phyloP scores from a whole-genome alignment of 1,284 basidiomycete genomes.

The Moesziomyces aphidis region DNA sequence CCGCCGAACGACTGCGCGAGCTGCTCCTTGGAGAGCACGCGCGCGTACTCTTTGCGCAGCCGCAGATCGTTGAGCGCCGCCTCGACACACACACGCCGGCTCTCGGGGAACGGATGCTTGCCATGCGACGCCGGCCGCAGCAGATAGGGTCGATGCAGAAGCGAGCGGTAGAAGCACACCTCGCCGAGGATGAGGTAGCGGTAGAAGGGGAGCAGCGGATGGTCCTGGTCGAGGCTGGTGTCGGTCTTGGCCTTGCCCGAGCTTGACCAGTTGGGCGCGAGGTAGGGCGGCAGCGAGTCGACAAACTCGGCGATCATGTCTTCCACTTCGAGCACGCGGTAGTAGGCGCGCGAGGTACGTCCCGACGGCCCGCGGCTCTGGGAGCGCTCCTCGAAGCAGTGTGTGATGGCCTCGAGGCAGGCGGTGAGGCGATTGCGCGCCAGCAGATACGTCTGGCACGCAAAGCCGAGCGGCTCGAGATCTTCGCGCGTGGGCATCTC shows the following conservation, averaged over 20 bases:
- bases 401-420: constrained; percentile 44
- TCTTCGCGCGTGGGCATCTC: constrained; percentile 49
- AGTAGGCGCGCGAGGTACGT: constrained; percentile 39
- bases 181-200: constrained; percentile 46
- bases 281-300: constrained; percentile 44
- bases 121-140: constrained; percentile 36
- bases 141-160: constrained; percentile 46
- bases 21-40: constrained; percentile 34
- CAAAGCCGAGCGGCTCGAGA: constrained; percentile 44
- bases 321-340: constrained; percentile 45
- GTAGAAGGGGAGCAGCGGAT: constrained; percentile 47
- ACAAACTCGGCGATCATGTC: constrained; percentile 49
- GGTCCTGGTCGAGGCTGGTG: constrained; percentile 42
- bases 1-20: constrained; percentile 47
- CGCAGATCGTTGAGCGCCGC: constrained; percentile 49
- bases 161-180: constrained; percentile 48
- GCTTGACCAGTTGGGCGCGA: constrained; percentile 38
- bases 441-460: constrained; percentile 42
- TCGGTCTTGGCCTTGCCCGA: constrained; percentile 39
- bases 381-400: constrained; percentile 47
- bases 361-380: constrained; percentile 26
- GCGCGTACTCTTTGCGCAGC: constrained; percentile 36
- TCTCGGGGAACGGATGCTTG: constrained; percentile 48
- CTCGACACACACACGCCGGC: constrained; percentile 41
- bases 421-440: constrained; percentile 42